phyloP scores from a whole-genome alignment of 371 early-diverging fungal species.

The Mucor piriformis region DNA sequence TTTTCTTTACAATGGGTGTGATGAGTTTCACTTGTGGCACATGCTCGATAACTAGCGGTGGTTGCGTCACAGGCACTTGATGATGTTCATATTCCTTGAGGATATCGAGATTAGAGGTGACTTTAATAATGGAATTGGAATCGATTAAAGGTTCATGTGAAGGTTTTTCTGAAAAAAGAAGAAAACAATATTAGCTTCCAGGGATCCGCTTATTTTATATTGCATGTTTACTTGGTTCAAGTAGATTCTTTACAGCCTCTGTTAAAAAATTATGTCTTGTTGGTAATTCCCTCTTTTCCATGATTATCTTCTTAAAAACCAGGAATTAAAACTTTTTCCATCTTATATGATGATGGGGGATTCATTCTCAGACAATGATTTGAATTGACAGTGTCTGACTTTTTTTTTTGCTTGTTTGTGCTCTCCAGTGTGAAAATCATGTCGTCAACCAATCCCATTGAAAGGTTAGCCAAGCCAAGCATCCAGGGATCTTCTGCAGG shows the following conservation, averaged over 20 bases:
- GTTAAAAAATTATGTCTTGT: slow-evolving; percentile 31
- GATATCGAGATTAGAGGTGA: slow-evolving; percentile 3
- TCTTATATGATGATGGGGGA: too few relatives aligned
- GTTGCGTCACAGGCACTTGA: background rate
- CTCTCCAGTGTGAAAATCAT: too few relatives aligned
- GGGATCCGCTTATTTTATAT: background rate
- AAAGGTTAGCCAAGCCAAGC: too few relatives aligned
- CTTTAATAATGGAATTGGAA: slow-evolving; percentile 7
- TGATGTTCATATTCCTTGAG: slow-evolving; percentile 4
- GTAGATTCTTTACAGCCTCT: slow-evolving; percentile 24
- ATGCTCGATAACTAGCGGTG: slow-evolving; percentile 12
- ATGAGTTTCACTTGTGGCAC: slow-evolving; percentile 5
- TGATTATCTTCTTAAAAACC: background rate
- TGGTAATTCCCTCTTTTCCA: slow-evolving; percentile 24
- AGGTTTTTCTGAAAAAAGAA: background rate
- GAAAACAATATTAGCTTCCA: background rate
- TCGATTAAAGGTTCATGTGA: slow-evolving; percentile 16
- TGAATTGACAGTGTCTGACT: too few relatives aligned
- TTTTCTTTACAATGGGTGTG: background rate
- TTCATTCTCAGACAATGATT: too few relatives aligned
- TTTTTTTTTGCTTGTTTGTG: too few relatives aligned
- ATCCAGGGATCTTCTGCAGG: too few relatives aligned
- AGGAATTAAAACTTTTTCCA: too few relatives aligned
- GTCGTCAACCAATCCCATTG: too few relatives aligned
- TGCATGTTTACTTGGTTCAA: slow-evolving; percentile 24